Conservation (phyloP, 805 yeast genomes). For the Yarrowia sp. region DNA sequence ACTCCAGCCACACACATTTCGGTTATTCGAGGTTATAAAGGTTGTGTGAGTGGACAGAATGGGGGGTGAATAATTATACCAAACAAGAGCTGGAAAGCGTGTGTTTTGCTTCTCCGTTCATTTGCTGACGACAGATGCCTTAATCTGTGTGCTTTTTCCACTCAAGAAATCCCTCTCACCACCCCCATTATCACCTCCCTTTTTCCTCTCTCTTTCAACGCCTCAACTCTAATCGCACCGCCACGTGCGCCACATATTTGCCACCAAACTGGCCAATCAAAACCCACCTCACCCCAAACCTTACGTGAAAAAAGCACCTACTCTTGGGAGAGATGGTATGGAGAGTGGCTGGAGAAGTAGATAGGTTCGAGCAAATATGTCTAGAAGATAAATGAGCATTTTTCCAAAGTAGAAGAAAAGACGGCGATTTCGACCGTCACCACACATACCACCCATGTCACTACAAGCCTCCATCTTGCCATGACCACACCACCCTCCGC, state of each 20-base stretch:
- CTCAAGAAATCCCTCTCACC: no score
- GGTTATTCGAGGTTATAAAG: not conserved
- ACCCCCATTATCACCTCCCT: no score
- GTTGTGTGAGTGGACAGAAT: not conserved
- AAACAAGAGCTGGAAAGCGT: no score
- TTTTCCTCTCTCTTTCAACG: not conserved
- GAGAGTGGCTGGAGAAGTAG: constrained; percentile 4
- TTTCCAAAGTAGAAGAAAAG: no score
- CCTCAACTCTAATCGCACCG: constrained; percentile 4
- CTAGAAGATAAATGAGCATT: no score
- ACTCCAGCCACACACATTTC: constrained; percentile 3
- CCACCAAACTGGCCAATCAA: constrained; percentile 17
- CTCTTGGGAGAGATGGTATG: not conserved
- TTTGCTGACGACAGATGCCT: no score
- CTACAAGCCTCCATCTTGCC: no score
- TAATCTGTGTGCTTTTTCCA: no score
- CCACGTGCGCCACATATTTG: constrained; percentile 12
- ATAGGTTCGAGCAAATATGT: not conserved
- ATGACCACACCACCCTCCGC: not conserved
- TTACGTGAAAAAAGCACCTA: not conserved
- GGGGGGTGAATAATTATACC: no score
- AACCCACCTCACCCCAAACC: not conserved
- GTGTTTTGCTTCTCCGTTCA: no score
- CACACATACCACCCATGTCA: no score
- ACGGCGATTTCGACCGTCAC: no score